phyloP scores from a whole-genome alignment of 2,329 filamentous ascomycete genomes.

The Scedosporium dehoogii region DNA sequence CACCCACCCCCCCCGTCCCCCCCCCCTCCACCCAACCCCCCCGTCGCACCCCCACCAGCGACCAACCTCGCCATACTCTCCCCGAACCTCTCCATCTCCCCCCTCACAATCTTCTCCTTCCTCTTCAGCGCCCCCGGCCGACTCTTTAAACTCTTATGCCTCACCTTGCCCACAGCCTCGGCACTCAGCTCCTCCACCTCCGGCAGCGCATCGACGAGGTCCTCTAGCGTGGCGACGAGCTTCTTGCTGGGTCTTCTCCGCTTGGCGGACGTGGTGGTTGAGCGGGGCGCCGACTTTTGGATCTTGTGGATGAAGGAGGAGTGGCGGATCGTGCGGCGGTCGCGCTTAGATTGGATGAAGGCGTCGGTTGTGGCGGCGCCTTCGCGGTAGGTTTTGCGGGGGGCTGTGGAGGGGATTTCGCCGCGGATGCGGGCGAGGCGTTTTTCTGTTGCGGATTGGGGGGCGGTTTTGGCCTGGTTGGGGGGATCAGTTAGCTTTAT shows the following conservation, averaged over 20 bases:
- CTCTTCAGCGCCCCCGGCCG: constrained; percentile 72
- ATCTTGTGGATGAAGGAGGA: constrained; percentile 70
- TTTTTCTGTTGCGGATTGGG: constrained; percentile 47
- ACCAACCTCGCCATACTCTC: constrained; percentile 71
- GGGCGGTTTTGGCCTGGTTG: constrained; percentile 19
- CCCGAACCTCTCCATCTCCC: constrained; percentile 77
- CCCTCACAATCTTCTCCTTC: constrained; percentile 68
- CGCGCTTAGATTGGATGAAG: constrained; percentile 67
- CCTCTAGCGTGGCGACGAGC: constrained; percentile 63
- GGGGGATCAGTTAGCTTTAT: no score
- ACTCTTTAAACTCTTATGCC: constrained; percentile 64
- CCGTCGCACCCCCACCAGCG: constrained; percentile 12
- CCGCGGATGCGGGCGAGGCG: constrained; percentile 39
- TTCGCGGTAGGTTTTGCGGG: constrained; percentile 41
- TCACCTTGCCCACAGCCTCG: constrained; percentile 52
- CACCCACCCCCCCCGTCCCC: constrained; percentile 5
- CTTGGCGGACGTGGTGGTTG: not conserved
- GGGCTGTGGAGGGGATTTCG: constrained; percentile 37
- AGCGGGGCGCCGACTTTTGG: constrained; percentile 53
- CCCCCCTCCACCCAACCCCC: not conserved
- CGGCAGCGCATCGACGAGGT: constrained; percentile 72
- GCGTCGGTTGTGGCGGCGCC: constrained; percentile 40
- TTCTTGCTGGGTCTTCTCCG: constrained; percentile 57
- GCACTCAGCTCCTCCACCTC: constrained; percentile 39
- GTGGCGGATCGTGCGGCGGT: constrained; percentile 77